Conservation (phyloP, 2,329 filamentous ascomycete species). For the Paecilomyces sp. region DNA sequence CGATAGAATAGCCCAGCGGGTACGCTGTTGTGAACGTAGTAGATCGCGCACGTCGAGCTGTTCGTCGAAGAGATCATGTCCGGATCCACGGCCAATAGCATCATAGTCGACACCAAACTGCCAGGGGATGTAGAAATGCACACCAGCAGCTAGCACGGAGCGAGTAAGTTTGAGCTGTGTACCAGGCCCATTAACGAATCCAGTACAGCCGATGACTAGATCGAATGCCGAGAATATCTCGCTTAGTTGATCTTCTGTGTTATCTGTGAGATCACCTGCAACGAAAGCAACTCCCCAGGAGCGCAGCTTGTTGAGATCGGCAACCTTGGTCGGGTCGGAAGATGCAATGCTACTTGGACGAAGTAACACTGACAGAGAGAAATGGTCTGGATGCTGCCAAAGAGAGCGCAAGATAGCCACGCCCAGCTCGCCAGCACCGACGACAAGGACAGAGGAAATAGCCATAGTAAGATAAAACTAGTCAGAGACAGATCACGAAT, state of each 20-base stretch:
- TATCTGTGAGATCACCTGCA: neutral
- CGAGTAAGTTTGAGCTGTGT: constrained; percentile 52
- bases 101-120: constrained; percentile 71
- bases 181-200: constrained; percentile 50
- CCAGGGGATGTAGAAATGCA: constrained; percentile 59
- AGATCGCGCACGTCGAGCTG: constrained; percentile 53
- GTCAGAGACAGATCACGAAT: neutral
- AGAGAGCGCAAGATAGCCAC: neutral
- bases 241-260: neutral
- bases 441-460: neutral
- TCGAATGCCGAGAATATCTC: neutral
- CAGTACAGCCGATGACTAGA: constrained; percentile 52
- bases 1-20: constrained; percentile 59
- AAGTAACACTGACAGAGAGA: neutral
- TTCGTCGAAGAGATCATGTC: constrained; percentile 62
- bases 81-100: constrained; percentile 49
- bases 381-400: neutral
- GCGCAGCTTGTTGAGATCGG: neutral
- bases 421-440: neutral
- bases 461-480: neutral
- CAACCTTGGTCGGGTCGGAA: neutral
- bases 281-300: neutral
- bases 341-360: neutral
- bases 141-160: constrained; percentile 47
- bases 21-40: constrained; percentile 41